Base-by-base conservation (phyloP, 495 filamentous ascomycete genomes). In the Xylaria scruposa region DNA sequence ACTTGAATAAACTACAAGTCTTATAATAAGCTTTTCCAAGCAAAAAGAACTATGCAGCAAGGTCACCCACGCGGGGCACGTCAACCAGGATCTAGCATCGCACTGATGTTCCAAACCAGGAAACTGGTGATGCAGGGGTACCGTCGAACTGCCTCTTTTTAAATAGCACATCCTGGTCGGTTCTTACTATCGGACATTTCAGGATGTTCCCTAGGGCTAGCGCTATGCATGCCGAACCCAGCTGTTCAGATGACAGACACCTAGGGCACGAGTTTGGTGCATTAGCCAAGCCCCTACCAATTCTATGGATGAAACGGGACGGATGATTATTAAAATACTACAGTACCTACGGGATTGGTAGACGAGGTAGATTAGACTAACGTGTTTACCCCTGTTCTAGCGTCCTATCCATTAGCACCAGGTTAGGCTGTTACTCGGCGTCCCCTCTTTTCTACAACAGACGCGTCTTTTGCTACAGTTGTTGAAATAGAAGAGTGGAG, bases 281-380 rank as follows among this genome's bases (percentile, higher is more conserved):
- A 67, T 67, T 44, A 67, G 47, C 9, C 4, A 56, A 56, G 36
- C 24, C 13, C 65, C 65, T 54, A n/a, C 12, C n/a, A 67, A 29
- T 54, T 56, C 21, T 4, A 26, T 21, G 33, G 65, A 56, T 67
- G 65, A 67, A 67, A 67, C 65, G 47, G 65, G 49, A 19, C n/a
- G 47, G 33, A 29, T 67, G 33, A 54, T 67, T 40, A 17, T 19
- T 19, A 12, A 40, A 56, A 44, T 56, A 21, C 58, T 60, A 13
- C 26, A 15, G 31, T 13, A 60, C 19, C 1, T 38, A 7, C 9
- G 10, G 33, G 13, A 42, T 42, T 13, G 38, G 38, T 8, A 42
- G 38, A 12, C n/a, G n/a, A n/a, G n/a, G n/a, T 13, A 31, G 29
- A 31, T 3, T 19, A 54, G 21, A 51, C 59, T 21, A n/a, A 29